Evolutionary conservation across 2,329 filamentous ascomycete species (phyloP).

Genomic region (Seiridium unicorne): DNA sequence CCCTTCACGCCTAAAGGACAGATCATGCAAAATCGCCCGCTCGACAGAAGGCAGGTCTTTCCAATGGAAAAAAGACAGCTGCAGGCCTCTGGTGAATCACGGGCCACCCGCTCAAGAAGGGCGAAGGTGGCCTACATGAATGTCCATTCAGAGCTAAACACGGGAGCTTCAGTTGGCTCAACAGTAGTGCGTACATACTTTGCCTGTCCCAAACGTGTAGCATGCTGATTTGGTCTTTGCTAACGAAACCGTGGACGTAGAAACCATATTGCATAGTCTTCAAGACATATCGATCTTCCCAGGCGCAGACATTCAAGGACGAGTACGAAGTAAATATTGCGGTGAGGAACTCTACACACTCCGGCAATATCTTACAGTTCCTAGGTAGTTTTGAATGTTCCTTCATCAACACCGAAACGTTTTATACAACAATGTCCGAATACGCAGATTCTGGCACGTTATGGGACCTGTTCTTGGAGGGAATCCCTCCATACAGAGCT

Average conservation of each 20-base stretch:
- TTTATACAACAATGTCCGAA: neutral
- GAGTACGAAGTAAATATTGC: neutral
- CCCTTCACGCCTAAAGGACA: too few species aligned
- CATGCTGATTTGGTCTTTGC: neutral
- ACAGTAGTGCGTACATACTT: too few species aligned
- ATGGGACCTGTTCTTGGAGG: neutral
- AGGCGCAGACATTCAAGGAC: neutral
- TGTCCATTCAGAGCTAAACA: too few species aligned
- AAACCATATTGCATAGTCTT: neutral
- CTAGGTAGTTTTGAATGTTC: neutral
- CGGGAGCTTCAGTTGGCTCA: too few species aligned
- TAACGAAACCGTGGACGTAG: neutral
- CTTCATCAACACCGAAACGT: too few species aligned
- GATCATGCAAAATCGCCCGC: too few species aligned
- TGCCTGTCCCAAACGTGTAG: too few species aligned
- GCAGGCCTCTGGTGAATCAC: too few species aligned
- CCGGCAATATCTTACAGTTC: neutral
- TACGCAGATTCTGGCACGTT: neutral
- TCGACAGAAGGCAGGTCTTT: too few species aligned
- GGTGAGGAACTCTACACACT: neutral
- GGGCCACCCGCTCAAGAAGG: too few species aligned
- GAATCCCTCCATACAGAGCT: neutral
- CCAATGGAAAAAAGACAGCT: too few species aligned
- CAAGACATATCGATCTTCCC: neutral
- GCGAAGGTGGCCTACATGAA: too few species aligned